Evolutionary conservation across 2,329 filamentous ascomycete genomes (phyloP).

Genomic region (Aspergillus piperis): DNA sequence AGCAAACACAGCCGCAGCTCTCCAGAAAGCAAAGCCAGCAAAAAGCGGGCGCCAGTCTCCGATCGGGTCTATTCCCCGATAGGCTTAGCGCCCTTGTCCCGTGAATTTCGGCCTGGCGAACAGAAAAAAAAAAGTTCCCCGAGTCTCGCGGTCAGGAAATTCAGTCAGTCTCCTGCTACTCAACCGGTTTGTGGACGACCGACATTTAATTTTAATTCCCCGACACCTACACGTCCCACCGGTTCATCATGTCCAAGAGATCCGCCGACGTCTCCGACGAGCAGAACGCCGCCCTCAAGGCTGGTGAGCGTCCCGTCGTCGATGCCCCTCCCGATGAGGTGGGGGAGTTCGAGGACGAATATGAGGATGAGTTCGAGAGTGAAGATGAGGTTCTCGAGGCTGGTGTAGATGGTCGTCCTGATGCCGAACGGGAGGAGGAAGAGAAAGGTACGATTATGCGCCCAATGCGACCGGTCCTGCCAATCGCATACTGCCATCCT

Average conservation of each 20-base stretch:
- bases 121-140: constrained; percentile 39
- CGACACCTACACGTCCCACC: background rate
- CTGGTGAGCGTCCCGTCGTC: constrained; percentile 59
- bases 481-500: background rate
- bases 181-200: too few species aligned
- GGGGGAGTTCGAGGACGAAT: constrained; percentile 73
- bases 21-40: background rate
- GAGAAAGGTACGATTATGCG: constrained; percentile 59
- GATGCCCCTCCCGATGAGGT: constrained; percentile 54
- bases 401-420: constrained; percentile 87
- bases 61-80: constrained; percentile 39
- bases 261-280: constrained; percentile 55
- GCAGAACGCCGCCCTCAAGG: constrained; percentile 58
- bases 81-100: constrained; percentile 31
- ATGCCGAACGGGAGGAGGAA: constrained; percentile 90
- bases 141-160: constrained; percentile 9
- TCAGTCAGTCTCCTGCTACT: too few species aligned
- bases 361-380: constrained; percentile 94
- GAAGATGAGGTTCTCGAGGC: constrained; percentile 92
- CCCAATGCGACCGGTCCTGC: background rate
- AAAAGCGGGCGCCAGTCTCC: constrained; percentile 21
- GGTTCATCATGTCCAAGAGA: constrained; percentile 60
- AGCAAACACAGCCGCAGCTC: background rate
- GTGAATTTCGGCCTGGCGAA: constrained; percentile 28
- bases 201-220: too few species aligned